These are phyloP conservation scores for Aspergillus clavatus DNA, from an alignment of 2,329 filamentous ascomycete genomes.

Conservation along the genomic window DNA sequence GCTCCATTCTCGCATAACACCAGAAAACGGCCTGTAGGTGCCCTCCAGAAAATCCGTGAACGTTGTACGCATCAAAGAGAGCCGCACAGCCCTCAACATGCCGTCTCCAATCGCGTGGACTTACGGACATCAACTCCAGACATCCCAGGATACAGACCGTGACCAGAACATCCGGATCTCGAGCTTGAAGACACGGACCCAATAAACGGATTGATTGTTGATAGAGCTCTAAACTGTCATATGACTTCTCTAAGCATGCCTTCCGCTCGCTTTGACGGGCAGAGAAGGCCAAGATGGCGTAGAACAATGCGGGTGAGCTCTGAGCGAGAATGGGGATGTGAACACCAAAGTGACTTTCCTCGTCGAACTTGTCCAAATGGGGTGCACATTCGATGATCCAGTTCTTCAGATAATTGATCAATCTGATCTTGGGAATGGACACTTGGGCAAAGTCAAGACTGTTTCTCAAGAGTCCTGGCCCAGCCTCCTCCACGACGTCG, in stretches of 20 bases:
- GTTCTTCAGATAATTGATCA: slow-evolving; percentile 41
- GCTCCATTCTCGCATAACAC: slow-evolving; percentile 54
- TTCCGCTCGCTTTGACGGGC: slow-evolving; percentile 49
- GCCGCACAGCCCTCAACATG: slow-evolving; percentile 54
- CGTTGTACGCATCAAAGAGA: slow-evolving; percentile 46
- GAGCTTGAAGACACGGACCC: slow-evolving; percentile 44
- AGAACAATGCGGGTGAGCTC: slow-evolving; percentile 42
- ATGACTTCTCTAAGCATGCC: slow-evolving; percentile 39
- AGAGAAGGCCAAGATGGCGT: slow-evolving; percentile 50
- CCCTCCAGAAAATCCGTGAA: slow-evolving; percentile 48
- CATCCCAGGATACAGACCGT: slow-evolving; percentile 51
- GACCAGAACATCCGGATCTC: slow-evolving; percentile 47
- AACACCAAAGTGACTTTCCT: slow-evolving; percentile 47
- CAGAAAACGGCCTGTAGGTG: slow-evolving; percentile 52
- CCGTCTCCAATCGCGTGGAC: slow-evolving; percentile 46
- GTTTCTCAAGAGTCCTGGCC: slow-evolving; percentile 6
- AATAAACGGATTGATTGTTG: slow-evolving; percentile 48
- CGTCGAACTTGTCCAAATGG: slow-evolving; percentile 53
- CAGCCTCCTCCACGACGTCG: slow-evolving; percentile 16
- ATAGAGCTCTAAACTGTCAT: slow-evolving; percentile 49
- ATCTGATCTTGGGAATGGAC: slow-evolving; percentile 30
- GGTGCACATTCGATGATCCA: slow-evolving; percentile 27
- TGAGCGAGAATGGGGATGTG: slow-evolving; percentile 48
- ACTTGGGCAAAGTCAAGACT: slow-evolving; percentile 20
- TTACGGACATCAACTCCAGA: slow-evolving; percentile 48